Evolutionary conservation across 176 grass and related monocot genomes (phyloP).

Genomic region (Poa annua): DNA sequence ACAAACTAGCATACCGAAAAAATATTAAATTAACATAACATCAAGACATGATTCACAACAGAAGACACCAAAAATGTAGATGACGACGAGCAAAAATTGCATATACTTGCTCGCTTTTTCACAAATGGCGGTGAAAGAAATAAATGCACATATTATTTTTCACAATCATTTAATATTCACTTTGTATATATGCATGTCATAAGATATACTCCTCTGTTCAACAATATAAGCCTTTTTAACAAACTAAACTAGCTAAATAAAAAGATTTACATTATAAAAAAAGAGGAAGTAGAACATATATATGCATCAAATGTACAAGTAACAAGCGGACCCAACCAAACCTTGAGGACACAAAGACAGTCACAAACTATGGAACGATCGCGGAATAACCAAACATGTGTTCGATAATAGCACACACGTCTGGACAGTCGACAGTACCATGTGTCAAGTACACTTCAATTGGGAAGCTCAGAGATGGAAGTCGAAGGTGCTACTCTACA

Average conservation of each 20-base stretch:
- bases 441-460: too few relatives aligned
- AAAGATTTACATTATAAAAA: too few relatives aligned
- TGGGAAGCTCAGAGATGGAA: too few relatives aligned
- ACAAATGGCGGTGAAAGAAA: not conserved
- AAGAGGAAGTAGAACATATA: not conserved
- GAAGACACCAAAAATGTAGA: not conserved
- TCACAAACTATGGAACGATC: too few relatives aligned
- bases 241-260: too few relatives aligned
- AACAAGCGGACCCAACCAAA: not conserved
- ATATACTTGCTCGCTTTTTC: not conserved
- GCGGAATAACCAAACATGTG: too few relatives aligned
- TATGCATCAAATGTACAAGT: not conserved
- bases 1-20: not conserved
- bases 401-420: too few relatives aligned
- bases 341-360: too few relatives aligned
- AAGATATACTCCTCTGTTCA: not conserved
- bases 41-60: not conserved
- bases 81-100: not conserved
- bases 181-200: not conserved
- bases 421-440: too few relatives aligned
- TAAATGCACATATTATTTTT: not conserved
- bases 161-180: not conserved
- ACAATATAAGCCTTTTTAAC: too few relatives aligned
- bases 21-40: too few relatives aligned
- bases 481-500: too few relatives aligned